Evolutionary conservation across 164 flowering plant genomes (phyloP).

Genomic region (Liquidambar formosana): DNA sequence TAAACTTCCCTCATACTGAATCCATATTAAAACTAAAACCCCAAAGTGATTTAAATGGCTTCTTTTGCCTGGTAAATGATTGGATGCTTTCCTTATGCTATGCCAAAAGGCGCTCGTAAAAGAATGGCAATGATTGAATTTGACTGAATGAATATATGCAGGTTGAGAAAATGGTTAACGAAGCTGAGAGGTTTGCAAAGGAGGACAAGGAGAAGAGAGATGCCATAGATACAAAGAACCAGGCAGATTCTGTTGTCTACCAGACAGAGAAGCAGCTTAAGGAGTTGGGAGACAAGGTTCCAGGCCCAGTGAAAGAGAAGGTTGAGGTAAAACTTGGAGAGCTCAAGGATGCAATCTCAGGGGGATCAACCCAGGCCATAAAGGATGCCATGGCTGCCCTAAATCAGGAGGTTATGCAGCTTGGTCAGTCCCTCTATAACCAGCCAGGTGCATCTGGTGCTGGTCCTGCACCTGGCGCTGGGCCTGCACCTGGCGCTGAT

Average conservation of each 20-base stretch:
- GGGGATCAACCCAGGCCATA: constrained; percentile 41
- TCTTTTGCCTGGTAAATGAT: no score
- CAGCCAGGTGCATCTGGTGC: constrained; percentile 45
- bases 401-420: constrained; percentile 56
- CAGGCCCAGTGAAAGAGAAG: constrained; percentile 49
- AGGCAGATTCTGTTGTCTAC: constrained; percentile 57
- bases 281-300: constrained; percentile 53
- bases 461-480: no score
- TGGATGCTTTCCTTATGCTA: no score
- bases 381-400: constrained; percentile 54
- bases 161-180: constrained; percentile 53
- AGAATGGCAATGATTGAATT: no score
- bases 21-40: no score
- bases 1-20: no score
- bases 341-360: constrained; percentile 45
- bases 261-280: constrained; percentile 59
- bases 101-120: no score
- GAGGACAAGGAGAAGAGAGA: constrained; percentile 64
- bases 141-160: constrained; percentile 8
- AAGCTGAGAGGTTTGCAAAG: constrained; percentile 52
- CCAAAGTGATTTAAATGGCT: no score
- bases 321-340: constrained; percentile 50
- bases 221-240: constrained; percentile 60
- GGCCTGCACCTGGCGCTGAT: constrained; percentile 39
- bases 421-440: constrained; percentile 53